A percentile compares a stretch with the other conserved stretches of the same genome.
These are phyloP conservation scores for Eragrostis curvula DNA, from an alignment of 176 grass and related monocot species.

Conservation along the genomic window DNA sequence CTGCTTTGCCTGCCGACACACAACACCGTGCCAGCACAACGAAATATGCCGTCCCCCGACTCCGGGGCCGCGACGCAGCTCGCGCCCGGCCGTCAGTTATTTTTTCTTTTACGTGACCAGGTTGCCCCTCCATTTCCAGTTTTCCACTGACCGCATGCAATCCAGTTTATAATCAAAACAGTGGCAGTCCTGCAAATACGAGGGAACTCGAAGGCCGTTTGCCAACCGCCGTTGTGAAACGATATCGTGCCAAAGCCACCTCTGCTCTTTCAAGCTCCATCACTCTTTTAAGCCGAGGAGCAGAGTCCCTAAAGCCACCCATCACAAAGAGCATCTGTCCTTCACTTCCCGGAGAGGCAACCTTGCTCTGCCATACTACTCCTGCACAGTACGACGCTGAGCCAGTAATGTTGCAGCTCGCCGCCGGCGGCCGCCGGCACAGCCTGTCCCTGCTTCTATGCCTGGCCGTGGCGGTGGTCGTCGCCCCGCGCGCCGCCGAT, in stretches of 20 bases:
- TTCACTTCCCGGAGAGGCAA: conserved; percentile 41
- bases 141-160: neutral
- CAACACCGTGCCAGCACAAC: conserved; percentile 17
- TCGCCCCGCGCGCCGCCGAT: neutral
- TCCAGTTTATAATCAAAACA: neutral
- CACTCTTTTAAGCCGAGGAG: conserved; percentile 36
- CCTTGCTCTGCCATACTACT: neutral
- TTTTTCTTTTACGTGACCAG: neutral
- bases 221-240: neutral
- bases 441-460: neutral
- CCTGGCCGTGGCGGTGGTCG: conserved; percentile 17
- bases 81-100: too few species aligned
- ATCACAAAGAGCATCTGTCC: conserved; percentile 26
- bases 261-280: conserved; percentile 12
- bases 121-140: neutral
- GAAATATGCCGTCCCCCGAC: too few species aligned
- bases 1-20: conserved; percentile 32
- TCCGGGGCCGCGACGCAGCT: too few species aligned
- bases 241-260: neutral
- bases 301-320: conserved; percentile 20
- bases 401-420: conserved; percentile 20
- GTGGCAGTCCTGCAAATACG: conserved; percentile 45
- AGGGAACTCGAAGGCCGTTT: neutral
- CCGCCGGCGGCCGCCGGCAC: conserved; percentile 11
- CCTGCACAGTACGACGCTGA: neutral